Percentiles rank a stretch among this genome's conserved stretches.
Conservation (phyloP, 164 flowering plant genomes). For the Litsea cubeba region DNA sequence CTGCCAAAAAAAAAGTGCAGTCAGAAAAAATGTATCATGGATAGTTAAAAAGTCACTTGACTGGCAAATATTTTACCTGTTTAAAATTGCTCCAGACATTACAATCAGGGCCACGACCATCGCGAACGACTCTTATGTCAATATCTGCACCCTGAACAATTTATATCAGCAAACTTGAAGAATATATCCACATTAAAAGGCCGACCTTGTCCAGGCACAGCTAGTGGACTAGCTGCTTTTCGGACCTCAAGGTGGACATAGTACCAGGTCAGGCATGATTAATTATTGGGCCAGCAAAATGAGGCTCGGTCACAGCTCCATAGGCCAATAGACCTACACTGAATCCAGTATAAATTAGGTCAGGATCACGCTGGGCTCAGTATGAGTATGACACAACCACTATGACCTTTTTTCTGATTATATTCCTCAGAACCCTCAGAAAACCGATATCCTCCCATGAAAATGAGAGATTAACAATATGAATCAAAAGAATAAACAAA, state of each 20-base stretch:
- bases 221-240: background rate
- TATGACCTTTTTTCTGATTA: background rate
- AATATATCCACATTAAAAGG: slow-evolving; percentile 1
- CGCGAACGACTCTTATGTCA: slow-evolving; percentile 96
- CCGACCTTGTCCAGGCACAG: too few species aligned
- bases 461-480: slow-evolving; percentile 3
- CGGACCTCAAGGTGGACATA: background rate
- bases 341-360: background rate
- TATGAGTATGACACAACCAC: background rate
- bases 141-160: slow-evolving; percentile 93
- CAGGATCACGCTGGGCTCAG: background rate
- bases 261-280: background rate
- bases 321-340: too few species aligned
- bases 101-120: slow-evolving; percentile 97
- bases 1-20: slow-evolving; percentile 35
- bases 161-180: slow-evolving; percentile 18
- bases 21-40: background rate
- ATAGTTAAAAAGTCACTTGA: background rate
- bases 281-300: background rate
- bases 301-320: too few species aligned
- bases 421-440: background rate
- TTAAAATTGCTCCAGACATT: slow-evolving; percentile 98
- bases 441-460: background rate
- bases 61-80: slow-evolving; percentile 50
- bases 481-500: slow-evolving; percentile 19